phyloP scores from a whole-genome alignment of 805 yeast genomes.

The Candida coquimbonensis region DNA sequence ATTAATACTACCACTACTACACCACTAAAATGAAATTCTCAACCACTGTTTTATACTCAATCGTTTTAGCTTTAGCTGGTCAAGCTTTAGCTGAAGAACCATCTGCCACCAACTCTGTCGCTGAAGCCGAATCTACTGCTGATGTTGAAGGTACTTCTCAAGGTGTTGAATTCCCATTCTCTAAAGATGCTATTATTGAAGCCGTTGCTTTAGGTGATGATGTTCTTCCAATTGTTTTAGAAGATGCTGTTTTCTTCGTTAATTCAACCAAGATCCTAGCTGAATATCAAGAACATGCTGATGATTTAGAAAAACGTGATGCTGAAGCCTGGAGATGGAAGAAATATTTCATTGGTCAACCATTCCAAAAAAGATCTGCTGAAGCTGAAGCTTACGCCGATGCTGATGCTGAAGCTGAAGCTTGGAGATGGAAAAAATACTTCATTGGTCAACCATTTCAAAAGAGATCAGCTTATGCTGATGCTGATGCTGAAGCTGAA shows the following conservation, averaged over 20 bases:
- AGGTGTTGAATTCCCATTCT: constrained; percentile 22
- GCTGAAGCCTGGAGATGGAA: constrained; percentile 21
- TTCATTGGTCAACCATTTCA: constrained; percentile 12
- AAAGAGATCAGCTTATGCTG: constrained; percentile 3
- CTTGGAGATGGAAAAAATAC: not conserved
- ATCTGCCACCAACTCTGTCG: constrained; percentile 4
- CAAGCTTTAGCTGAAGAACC: constrained; percentile 5
- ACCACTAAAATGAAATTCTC: constrained; percentile 11
- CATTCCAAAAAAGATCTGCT: constrained; percentile 11
- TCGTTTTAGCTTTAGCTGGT: constrained; percentile 8
- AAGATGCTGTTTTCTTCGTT: constrained; percentile 21
- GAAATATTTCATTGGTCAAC: constrained; percentile 12
- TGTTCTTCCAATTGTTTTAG: constrained; percentile 18
- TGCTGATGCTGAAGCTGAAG: not conserved
- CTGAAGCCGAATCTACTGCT: not conserved
- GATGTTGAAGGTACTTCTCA: constrained; percentile 15
- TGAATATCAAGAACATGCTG: constrained; percentile 10
- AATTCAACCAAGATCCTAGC: constrained; percentile 20
- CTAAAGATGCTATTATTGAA: constrained; percentile 22
- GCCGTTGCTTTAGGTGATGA: constrained; percentile 13
- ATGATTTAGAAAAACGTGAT: constrained; percentile 12
- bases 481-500: constrained; percentile 9
- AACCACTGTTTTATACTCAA: constrained; percentile 5
- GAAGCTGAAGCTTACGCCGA: no score
- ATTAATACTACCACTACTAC: not conserved